phyloP scores from a whole-genome alignment of 2,329 filamentous ascomycete species.

The Monosporascus sp. region DNA sequence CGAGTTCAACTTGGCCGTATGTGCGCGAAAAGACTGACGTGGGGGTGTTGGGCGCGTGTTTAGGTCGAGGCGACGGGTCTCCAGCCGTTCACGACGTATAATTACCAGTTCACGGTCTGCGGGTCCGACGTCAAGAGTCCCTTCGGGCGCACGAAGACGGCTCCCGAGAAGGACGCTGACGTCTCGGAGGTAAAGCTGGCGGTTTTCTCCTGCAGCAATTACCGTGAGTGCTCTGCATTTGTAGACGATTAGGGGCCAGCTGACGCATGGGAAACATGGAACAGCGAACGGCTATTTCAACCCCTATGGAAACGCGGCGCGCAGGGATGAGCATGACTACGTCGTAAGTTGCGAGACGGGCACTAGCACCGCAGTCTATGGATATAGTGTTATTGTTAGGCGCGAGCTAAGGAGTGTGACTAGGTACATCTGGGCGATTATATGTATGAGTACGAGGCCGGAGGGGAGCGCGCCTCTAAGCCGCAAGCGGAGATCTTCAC shows the following conservation, averaged over 20 bases:
- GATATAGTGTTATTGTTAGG: background rate
- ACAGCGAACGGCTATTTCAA: slow-evolving; percentile 42
- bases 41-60: background rate
- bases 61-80: slow-evolving; percentile 48
- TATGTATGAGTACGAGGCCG: slow-evolving; percentile 55
- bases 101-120: slow-evolving; percentile 29
- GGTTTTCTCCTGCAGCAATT: slow-evolving; percentile 29
- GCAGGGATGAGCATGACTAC: slow-evolving; percentile 40
- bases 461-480: slow-evolving; percentile 21
- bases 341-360: slow-evolving; percentile 29
- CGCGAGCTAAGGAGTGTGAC: background rate
- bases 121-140: slow-evolving; percentile 24
- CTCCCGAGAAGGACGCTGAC: slow-evolving; percentile 21
- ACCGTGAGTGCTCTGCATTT: slow-evolving; percentile 17
- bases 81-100: slow-evolving; percentile 25
- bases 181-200: slow-evolving; percentile 24
- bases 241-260: background rate
- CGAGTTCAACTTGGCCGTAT: background rate
- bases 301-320: slow-evolving; percentile 36
- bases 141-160: slow-evolving; percentile 29
- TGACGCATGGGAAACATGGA: slow-evolving; percentile 1
- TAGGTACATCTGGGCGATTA: slow-evolving; percentile 41
- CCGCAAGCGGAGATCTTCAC: slow-evolving; percentile 24
- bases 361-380: no score
- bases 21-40: background rate